Percentiles rank a stretch among this genome's conserved stretches.
Conservation (phyloP, 352 stramenopile genomes). For the Thraustochytrium striatum region DNA sequence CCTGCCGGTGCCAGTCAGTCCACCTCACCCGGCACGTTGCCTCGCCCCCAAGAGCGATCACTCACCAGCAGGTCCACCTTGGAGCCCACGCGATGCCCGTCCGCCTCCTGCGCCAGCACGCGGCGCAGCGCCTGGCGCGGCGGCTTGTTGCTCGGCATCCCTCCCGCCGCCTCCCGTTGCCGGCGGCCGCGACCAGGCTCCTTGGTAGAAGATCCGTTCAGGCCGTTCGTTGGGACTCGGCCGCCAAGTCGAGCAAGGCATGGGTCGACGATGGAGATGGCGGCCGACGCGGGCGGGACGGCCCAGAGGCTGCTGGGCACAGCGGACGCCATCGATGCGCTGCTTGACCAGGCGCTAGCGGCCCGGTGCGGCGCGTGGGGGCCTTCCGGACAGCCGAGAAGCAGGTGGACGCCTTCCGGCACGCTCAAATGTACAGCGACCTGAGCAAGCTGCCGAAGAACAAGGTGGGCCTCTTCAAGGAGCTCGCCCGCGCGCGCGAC, state of each 20-base stretch:
- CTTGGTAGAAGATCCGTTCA: too few relatives aligned
- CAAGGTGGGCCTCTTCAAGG: constrained; percentile 1
- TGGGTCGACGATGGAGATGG: background rate
- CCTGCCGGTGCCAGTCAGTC: background rate
- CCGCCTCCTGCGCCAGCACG: background rate
- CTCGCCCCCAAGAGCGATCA: background rate
- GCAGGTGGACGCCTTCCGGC: background rate
- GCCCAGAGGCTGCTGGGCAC: background rate
- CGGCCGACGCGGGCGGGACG: background rate
- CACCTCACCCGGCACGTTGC: background rate
- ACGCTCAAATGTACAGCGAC: background rate
- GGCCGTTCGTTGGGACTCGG: too few relatives aligned
- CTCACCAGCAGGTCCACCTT: constrained; percentile 30
- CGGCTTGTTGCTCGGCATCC: background rate
- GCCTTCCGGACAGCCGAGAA: background rate
- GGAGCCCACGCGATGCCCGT: background rate
- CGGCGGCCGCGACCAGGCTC: too few relatives aligned
- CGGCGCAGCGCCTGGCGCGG: constrained; percentile 9
- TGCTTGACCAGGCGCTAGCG: too few relatives aligned
- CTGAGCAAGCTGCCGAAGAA: background rate
- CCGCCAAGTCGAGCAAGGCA: too few relatives aligned
- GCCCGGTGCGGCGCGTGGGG: background rate
- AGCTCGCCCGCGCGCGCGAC: background rate
- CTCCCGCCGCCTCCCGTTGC: background rate
- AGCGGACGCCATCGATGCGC: background rate